Percentiles rank a stretch among this genome's conserved stretches.
These are phyloP conservation scores for Pleurotus cornucopiae DNA, from an alignment of 768 basidiomycete genomes.

Conservation along the genomic window DNA sequence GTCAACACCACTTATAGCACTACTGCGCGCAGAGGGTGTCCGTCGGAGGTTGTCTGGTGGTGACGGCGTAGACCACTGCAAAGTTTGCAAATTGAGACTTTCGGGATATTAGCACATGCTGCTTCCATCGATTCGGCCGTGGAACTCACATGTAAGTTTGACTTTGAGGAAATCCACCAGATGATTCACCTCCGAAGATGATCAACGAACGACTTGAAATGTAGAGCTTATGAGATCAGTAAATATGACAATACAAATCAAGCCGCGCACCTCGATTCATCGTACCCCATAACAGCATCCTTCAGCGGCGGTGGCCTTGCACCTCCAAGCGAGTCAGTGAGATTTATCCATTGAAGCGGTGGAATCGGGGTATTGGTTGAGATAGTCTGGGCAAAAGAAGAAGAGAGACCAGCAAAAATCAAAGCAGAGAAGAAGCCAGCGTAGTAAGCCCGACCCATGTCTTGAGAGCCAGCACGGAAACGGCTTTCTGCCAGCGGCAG, in stretches of 20 bases:
- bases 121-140: too few relatives aligned
- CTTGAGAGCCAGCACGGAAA: constrained; percentile 10
- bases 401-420: constrained; percentile 20
- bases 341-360: constrained; percentile 74
- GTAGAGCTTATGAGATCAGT: constrained; percentile 24
- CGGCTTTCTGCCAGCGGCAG: constrained; percentile 24
- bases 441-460: constrained; percentile 26
- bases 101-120: too few relatives aligned
- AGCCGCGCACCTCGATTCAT: constrained; percentile 34
- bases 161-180: constrained; percentile 55
- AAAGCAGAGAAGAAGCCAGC: constrained; percentile 18
- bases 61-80: constrained; percentile 56
- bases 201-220: constrained; percentile 50
- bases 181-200: constrained; percentile 74
- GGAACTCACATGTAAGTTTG: constrained; percentile 62
- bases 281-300: constrained; percentile 67
- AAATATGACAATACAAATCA: constrained; percentile 5
- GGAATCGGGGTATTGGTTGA: constrained; percentile 53
- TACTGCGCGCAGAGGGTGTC: constrained; percentile 59
- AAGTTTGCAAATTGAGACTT: constrained; percentile 59
- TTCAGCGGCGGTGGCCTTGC: constrained; percentile 60
- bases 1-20: constrained; percentile 62
- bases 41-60: constrained; percentile 44
- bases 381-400: constrained; percentile 38
- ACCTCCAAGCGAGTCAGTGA: constrained; percentile 53